phyloP scores from a whole-genome alignment of 1,284 basidiomycete genomes.

The Apiotrichum brassicae region DNA sequence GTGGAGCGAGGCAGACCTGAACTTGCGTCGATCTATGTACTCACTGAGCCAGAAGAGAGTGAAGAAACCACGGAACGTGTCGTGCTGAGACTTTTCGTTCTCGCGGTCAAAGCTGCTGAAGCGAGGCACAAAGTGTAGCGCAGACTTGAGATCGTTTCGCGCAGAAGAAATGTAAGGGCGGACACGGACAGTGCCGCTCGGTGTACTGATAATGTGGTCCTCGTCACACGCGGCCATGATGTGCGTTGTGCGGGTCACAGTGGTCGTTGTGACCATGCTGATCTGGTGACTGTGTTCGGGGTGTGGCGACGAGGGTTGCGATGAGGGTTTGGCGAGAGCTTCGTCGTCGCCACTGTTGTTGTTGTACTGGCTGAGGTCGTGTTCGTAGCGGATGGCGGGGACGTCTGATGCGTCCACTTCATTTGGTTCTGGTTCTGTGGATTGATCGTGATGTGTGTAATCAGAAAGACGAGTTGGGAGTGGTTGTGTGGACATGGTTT shows the following conservation, averaged over 20 bases:
- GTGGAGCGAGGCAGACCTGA: too few species aligned
- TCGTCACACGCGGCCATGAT: background rate
- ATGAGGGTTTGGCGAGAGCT: background rate
- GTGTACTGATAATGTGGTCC: slow-evolving; percentile 26
- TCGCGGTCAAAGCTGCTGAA: slow-evolving; percentile 74
- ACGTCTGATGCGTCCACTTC: too few species aligned
- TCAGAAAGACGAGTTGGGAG: too few species aligned
- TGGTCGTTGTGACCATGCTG: slow-evolving; percentile 3
- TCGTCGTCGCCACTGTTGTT: too few species aligned
- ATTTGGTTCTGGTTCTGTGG: too few species aligned
- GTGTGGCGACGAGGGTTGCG: background rate
- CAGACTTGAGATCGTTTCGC: slow-evolving; percentile 49
- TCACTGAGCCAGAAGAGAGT: slow-evolving; percentile 70
- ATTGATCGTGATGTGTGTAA: too few species aligned
- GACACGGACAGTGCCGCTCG: slow-evolving; percentile 35
- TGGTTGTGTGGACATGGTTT: too few species aligned
- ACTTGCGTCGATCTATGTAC: too few species aligned
- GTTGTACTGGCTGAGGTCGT: too few species aligned
- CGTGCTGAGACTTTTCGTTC: slow-evolving; percentile 61
- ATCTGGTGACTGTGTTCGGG: background rate
- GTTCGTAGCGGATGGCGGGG: too few species aligned
- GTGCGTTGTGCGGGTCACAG: background rate
- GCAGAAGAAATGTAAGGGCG: slow-evolving; percentile 40
- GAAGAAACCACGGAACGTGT: slow-evolving; percentile 92
- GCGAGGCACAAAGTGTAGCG: slow-evolving; percentile 76